Evolutionary conservation across 140 eudicot genomes (phyloP).

Genomic region (Anethum foeniculum): DNA sequence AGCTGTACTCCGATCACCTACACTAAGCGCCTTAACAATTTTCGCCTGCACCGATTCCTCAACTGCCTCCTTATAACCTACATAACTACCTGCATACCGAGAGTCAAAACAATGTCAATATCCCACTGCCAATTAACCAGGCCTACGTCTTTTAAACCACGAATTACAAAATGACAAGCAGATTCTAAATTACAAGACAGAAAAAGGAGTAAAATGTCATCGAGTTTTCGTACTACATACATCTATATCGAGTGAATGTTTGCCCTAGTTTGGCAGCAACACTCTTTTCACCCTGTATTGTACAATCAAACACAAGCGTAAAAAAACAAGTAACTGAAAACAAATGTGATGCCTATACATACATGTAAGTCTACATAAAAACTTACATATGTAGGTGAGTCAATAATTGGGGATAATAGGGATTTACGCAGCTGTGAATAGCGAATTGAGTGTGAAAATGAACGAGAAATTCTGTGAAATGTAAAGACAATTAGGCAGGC

Average conservation of each 20-base stretch:
- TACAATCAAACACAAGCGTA: neutral
- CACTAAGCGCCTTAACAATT: conserved; percentile 57
- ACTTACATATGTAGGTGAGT: neutral
- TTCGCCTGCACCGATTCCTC: conserved; percentile 28
- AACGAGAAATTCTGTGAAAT: neutral
- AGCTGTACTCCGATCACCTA: conserved; percentile 59
- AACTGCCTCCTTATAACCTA: conserved; percentile 24
- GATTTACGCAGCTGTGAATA: neutral
- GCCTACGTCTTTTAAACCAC: neutral
- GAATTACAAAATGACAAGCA: neutral
- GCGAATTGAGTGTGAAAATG: neutral
- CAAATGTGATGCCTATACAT: neutral
- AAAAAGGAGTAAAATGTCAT: conserved; percentile 1
- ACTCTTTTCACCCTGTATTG: conserved; percentile 29
- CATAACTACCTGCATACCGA: conserved; percentile 26
- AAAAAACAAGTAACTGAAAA: neutral
- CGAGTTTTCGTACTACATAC: conserved; percentile 8
- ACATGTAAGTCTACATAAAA: neutral
- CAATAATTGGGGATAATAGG: neutral
- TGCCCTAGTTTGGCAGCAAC: conserved; percentile 17
- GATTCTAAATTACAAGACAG: neutral
- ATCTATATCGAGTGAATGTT: conserved; percentile 23
- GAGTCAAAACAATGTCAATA: neutral
- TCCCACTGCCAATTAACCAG: neutral
- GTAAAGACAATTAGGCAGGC: neutral